phyloP scores from a whole-genome alignment of 106 monocot species.

The Apostasia ramifera region DNA sequence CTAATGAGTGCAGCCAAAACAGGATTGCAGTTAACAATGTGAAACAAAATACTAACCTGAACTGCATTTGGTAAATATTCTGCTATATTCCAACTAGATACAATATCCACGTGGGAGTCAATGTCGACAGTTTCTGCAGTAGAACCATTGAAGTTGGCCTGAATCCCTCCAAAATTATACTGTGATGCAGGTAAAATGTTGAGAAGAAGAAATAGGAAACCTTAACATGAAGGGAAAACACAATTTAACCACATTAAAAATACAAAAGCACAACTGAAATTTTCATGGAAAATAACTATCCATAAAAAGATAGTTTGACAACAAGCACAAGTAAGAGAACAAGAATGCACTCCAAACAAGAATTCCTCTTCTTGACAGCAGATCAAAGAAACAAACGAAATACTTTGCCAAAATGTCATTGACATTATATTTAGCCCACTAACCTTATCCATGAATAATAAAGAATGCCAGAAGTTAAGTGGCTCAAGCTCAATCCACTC shows the following conservation, averaged over 20 bases:
- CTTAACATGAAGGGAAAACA: neutral
- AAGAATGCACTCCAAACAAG: no score
- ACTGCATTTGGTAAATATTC: conserved; percentile 65
- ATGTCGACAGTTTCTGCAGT: conserved; percentile 15
- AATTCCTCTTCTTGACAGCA: no score
- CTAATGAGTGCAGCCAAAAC: no score
- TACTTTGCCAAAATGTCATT: no score
- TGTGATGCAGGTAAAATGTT: conserved; percentile 20
- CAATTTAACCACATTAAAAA: neutral
- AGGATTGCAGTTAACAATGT: no score
- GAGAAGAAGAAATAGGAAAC: neutral
- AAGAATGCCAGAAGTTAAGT: conserved; percentile 78
- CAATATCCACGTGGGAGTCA: conserved; percentile 59
- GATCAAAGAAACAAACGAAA: no score
- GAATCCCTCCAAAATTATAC: conserved; percentile 94
- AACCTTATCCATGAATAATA: conserved; percentile 97
- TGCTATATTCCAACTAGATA: conserved; percentile 95
- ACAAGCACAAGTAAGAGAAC: neutral
- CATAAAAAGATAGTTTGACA: neutral
- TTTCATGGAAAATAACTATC: neutral
- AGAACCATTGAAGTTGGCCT: conserved; percentile 27
- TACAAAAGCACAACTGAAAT: neutral
- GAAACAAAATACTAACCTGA: conserved; percentile 33
- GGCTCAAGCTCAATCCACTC: conserved; percentile 98
- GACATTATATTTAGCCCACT: neutral